These are phyloP conservation scores for Williopsis jadinii DNA, from an alignment of 1,139 yeast genomes.

Conservation along the genomic window DNA sequence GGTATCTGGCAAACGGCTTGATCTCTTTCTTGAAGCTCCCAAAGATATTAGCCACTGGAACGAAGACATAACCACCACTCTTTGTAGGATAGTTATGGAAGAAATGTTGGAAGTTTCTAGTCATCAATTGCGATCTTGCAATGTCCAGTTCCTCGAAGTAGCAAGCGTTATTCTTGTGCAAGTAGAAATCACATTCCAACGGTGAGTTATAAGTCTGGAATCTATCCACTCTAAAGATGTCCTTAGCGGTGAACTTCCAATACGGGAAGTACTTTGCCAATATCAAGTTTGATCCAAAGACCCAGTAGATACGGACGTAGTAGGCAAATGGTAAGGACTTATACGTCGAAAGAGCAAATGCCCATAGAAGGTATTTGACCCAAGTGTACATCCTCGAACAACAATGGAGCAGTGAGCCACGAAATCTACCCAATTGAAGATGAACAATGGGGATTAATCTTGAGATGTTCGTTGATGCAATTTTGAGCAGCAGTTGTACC, in stretches of 20 bases:
- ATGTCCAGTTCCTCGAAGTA: slow-evolving; percentile 82
- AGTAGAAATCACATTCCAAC: slow-evolving; percentile 75
- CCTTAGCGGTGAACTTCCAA: slow-evolving; percentile 1
- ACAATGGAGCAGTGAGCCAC: too few species aligned
- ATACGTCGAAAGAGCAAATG: slow-evolving; percentile 22
- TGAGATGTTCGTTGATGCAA: too few species aligned
- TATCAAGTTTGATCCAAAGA: slow-evolving; percentile 35
- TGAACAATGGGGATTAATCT: too few species aligned
- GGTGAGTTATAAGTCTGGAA: slow-evolving; percentile 60
- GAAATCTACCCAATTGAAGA: too few species aligned
- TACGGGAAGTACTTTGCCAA: slow-evolving; percentile 24
- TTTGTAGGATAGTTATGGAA: slow-evolving; percentile 35
- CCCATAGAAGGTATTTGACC: slow-evolving; percentile 9
- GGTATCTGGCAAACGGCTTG: slow-evolving; percentile 53
- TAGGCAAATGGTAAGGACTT: slow-evolving; percentile 71
- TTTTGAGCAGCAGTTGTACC: too few species aligned
- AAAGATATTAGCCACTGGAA: slow-evolving; percentile 73
- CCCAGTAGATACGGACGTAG: slow-evolving; percentile 51
- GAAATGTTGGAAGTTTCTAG: slow-evolving; percentile 45
- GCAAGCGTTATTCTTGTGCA: slow-evolving; percentile 84
- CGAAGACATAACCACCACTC: slow-evolving; percentile 51
- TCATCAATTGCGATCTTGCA: slow-evolving; percentile 61
- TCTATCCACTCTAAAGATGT: slow-evolving; percentile 15
- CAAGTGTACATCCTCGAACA: too few species aligned
- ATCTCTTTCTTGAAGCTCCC: slow-evolving; percentile 69